These are phyloP conservation scores for Boletales sp. DNA, from an alignment of 768 basidiomycete species.

Conservation along the genomic window DNA sequence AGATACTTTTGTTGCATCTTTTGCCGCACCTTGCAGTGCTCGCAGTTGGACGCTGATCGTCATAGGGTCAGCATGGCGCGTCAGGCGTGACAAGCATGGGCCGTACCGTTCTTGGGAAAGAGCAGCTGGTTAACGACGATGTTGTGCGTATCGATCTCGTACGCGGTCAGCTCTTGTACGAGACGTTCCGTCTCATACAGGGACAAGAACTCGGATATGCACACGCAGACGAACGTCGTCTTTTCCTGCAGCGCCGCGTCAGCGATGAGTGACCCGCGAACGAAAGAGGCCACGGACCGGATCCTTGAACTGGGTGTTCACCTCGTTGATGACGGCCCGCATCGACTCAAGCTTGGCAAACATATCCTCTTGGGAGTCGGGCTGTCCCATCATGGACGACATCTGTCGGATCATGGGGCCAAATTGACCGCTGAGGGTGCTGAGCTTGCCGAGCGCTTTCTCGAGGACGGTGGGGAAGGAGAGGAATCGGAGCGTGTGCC, in stretches of 20 bases:
- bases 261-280: background rate
- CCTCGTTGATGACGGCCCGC: constrained; percentile 96
- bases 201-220: constrained; percentile 97
- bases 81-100: too few species aligned
- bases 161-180: constrained; percentile 91
- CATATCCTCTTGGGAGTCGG: constrained; percentile 94
- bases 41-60: constrained; percentile 78
- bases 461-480: constrained; percentile 99
- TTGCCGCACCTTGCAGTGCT: constrained; percentile 90
- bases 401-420: constrained; percentile 97
- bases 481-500: constrained; percentile 95
- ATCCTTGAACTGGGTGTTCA: constrained; percentile 99
- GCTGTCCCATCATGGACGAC: constrained; percentile 93
- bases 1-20: constrained; percentile 99
- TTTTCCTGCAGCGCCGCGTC: constrained; percentile 62
- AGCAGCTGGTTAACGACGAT: constrained; percentile 98
- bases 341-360: constrained; percentile 97
- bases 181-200: constrained; percentile 98
- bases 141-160: constrained; percentile 97
- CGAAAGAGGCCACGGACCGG: constrained; percentile 54
- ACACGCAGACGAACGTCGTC: constrained; percentile 98
- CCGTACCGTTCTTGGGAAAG: constrained; percentile 85
- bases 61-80: too few species aligned
- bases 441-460: constrained; percentile 94
- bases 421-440: constrained; percentile 88